Conservation (phyloP, 345 rosid species). For the Arabidopsis thaliana region DNA sequence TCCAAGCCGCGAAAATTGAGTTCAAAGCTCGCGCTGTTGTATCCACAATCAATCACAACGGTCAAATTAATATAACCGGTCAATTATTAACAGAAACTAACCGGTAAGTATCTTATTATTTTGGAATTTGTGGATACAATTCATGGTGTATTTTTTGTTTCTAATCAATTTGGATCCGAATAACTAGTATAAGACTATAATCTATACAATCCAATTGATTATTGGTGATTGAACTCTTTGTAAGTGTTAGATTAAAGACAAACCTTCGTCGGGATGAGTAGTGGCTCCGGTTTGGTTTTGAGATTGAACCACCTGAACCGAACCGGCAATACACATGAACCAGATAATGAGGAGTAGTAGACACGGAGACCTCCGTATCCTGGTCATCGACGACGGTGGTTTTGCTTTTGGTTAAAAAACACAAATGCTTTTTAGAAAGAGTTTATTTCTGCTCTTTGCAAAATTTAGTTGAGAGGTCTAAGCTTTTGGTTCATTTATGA, state of each 20-base stretch:
- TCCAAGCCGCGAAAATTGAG: conserved; percentile 37
- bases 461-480: not conserved
- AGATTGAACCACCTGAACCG: conserved; percentile 24
- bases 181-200: too few relatives aligned
- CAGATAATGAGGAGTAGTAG: conserved; percentile 20
- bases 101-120: too few relatives aligned
- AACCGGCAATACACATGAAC: conserved; percentile 14
- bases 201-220: too few relatives aligned
- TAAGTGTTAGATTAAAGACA: not conserved
- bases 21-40: conserved; percentile 33
- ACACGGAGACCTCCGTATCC: not conserved
- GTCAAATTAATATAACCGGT: not conserved
- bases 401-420: not conserved
- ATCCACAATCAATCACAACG: not conserved
- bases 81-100: too few relatives aligned
- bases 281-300: conserved; percentile 33
- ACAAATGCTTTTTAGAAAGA: too few relatives aligned
- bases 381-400: conserved; percentile 4
- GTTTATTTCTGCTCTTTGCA: too few relatives aligned
- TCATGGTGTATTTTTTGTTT: too few relatives aligned
- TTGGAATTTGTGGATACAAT: too few relatives aligned
- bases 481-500: too few relatives aligned
- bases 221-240: too few relatives aligned
- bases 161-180: too few relatives aligned
- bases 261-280: conserved; percentile 36